Evolutionary conservation across 2,329 filamentous ascomycete genomes (phyloP), one percentile per base, ranked within the genome.

Genomic region (Talaromyces funiculosus): DNA sequence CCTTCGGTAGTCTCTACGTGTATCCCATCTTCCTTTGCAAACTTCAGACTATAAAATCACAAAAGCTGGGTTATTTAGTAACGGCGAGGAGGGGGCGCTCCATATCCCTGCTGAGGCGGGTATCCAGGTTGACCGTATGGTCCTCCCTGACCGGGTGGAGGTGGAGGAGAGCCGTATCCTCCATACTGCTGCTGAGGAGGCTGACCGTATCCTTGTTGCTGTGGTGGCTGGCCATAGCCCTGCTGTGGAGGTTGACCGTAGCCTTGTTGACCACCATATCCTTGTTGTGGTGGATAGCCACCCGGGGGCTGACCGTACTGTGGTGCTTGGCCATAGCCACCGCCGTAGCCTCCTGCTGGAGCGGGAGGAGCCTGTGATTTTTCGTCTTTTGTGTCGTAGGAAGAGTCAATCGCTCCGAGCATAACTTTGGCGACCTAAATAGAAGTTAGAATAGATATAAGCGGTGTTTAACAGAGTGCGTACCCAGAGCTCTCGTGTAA

Each of bases 311-410:
- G 53, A 38, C 57, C 62, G 49, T 63, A 51, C 4, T 45, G 53
- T 1, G 33, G 60, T 18, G 49, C n/a, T 42, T 60, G 62, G 16
- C 54, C 43, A 18, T 61, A 61, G 14, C 61, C 49, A 47, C 75
- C 73, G 59, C 77, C 76, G 43, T 73, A 72, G 20, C 75, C 73
- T 35, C 43, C 45, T 24, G 35, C 55, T 22, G 61, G 51, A 8
- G 72, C 68, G 29, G 71, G 68, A 59, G 73, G 70, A 18, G 67
- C 63, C 18, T 43, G 63, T 57, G 72, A 71, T 71, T 84, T 84
- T 72, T 88, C 86, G 64, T 88, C 85, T 71, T 87, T 85, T 66
- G 79, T 81, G 65, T 88, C 85, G 65, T 88, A 88, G 20, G 83
- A 84, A 24, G 81, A 77, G 67, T 89, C 86, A 68, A 89, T 86